Percentiles rank a stretch among this genome's conserved stretches.
phyloP scores from a whole-genome alignment of 768 basidiomycete species.

The Kockovaella imperatae region DNA sequence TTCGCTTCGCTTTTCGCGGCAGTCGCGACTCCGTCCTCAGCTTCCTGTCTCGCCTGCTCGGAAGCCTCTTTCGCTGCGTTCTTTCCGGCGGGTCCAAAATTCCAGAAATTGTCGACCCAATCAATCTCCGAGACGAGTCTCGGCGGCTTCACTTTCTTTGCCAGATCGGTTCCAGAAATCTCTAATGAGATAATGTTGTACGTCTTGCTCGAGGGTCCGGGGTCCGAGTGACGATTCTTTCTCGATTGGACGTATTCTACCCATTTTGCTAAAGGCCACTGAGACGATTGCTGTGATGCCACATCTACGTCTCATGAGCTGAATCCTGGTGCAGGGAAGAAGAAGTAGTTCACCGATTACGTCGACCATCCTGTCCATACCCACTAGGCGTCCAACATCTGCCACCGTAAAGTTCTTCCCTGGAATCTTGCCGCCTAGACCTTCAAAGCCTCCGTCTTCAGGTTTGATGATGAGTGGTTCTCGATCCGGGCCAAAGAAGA shows the following conservation, averaged over 20 bases:
- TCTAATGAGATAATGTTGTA: constrained; percentile 94
- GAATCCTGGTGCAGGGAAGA: background rate
- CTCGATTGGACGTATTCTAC: constrained; percentile 62
- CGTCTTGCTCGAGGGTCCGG: constrained; percentile 55
- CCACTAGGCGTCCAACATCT: constrained; percentile 72
- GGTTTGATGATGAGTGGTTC: constrained; percentile 75
- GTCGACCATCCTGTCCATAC: constrained; percentile 69
- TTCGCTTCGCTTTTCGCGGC: constrained; percentile 8
- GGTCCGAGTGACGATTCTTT: constrained; percentile 33
- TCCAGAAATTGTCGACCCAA: constrained; percentile 97
- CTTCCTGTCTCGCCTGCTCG: background rate
- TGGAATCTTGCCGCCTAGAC: constrained; percentile 88
- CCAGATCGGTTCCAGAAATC: constrained; percentile 75
- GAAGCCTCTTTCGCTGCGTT: constrained; percentile 36
- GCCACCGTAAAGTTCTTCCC: constrained; percentile 60
- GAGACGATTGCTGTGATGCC: constrained; percentile 71
- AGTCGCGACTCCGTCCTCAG: background rate
- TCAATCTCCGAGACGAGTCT: constrained; percentile 72
- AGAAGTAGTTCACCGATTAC: constrained; percentile 63
- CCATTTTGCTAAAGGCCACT: constrained; percentile 89
- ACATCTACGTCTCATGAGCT: constrained; percentile 53
- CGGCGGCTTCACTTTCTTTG: constrained; percentile 71
- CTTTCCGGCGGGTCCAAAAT: constrained; percentile 60
- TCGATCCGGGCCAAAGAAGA: constrained; percentile 35
- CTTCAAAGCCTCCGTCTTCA: constrained; percentile 52